Evolutionary conservation across 495 filamentous ascomycete genomes (phyloP).

Genomic region (Xylaria grammica): DNA sequence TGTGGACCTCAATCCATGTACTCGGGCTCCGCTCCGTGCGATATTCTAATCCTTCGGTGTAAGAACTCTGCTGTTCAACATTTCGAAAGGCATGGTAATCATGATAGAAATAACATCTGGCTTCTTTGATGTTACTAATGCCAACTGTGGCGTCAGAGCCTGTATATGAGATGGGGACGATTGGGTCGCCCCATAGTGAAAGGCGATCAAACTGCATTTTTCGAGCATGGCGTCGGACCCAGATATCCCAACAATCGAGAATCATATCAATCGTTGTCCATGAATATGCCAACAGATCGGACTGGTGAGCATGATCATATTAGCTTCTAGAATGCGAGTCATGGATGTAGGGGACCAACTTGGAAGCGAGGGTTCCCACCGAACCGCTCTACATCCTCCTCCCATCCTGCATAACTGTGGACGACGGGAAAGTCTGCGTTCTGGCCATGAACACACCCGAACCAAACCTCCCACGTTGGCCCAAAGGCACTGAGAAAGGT

Average conservation of each 20-base stretch:
- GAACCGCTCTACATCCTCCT: constrained; percentile 16
- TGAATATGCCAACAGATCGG: constrained; percentile 34
- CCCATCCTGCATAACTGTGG: constrained; percentile 10
- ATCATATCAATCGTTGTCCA: constrained; percentile 41
- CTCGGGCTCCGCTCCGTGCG: background rate
- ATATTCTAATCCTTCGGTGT: background rate
- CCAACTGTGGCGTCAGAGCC: background rate
- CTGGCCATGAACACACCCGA: constrained; percentile 22
- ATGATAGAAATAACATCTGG: constrained; percentile 22
- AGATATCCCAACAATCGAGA: constrained; percentile 29
- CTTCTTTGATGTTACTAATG: constrained; percentile 12
- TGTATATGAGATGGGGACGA: background rate
- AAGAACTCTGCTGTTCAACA: constrained; percentile 5
- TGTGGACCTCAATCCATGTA: constrained; percentile 37
- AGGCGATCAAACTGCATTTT: background rate
- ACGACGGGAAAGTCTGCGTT: background rate
- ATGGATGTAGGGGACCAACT: constrained; percentile 26
- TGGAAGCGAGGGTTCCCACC: constrained; percentile 42
- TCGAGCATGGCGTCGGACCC: constrained; percentile 21
- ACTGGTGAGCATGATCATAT: constrained; percentile 28
- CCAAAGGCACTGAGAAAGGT: constrained; percentile 41
- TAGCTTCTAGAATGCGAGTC: constrained; percentile 8
- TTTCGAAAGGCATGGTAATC: constrained; percentile 28
- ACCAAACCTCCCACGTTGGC: constrained; percentile 46
- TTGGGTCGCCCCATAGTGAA: constrained; percentile 26